Base-by-base conservation (phyloP, 805 yeast genomes). In the Schwanniomyces occidentalis region DNA sequence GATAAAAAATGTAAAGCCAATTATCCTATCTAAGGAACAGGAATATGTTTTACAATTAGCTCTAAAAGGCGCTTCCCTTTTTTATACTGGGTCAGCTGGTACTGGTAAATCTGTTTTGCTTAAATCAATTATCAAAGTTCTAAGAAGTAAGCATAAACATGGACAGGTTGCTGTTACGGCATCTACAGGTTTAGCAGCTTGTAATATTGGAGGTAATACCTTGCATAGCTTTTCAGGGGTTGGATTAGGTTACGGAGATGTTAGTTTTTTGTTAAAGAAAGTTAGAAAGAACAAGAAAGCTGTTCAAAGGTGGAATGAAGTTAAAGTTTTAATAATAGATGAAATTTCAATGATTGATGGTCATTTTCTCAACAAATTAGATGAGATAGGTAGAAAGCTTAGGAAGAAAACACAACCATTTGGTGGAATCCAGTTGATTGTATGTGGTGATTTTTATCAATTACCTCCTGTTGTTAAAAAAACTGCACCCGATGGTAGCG, bases 51-150 rank as follows among this genome's bases (percentile, higher is more conserved):
- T 86, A 8, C 75, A 78, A 7, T 59, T 85, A 35, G 95, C 82
- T 0, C 59, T 76, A 27, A 52, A 66, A 15, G 89, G 95, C 0
- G 63, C 68, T 12, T 86, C 82, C 40, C 62, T 93, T 3, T 93
- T 93, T 54, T 93, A 86, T 56, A 93, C 99, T 0, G 99, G 99
- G 32, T 88, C 97, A 21, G 99, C 99, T 0, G 99, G 99, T 51
- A 93, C 99, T 0, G 99, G 99, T 54, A 93, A 93, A 55, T 91
- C 99, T 1, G 83, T 93, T 4, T 65, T 93, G n/a, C 63, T 93
- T 32, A 73, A 75, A 41, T 69, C 78, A 8, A 66, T 85, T 23
- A 84, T 85, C 35, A 74, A 75, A 47, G 58, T 69, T 0, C 54
- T 85, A 35, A 69, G 62, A 42, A 40, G 45, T 1, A 70, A 68